These are phyloP conservation scores for Myochromella boudieri DNA, from an alignment of 768 basidiomycete species.

Conservation along the genomic window DNA sequence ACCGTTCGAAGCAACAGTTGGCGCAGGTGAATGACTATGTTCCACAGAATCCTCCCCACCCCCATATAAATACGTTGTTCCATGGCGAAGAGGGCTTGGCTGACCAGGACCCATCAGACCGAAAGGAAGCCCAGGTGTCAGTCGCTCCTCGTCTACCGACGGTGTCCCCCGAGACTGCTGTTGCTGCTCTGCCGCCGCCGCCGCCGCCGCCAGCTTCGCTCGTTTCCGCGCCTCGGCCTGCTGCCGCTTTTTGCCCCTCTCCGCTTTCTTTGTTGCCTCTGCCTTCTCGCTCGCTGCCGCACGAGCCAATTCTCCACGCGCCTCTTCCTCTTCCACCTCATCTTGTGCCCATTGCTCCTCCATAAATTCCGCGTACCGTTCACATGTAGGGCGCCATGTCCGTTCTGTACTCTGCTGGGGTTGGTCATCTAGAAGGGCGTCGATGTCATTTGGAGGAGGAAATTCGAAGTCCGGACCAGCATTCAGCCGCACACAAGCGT, in stretches of 20 bases:
- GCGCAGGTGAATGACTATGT: constrained; percentile 48
- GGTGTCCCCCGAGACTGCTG: constrained; percentile 16
- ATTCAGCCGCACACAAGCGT: constrained; percentile 81
- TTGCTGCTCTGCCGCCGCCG: constrained; percentile 17
- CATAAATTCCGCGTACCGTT: constrained; percentile 86
- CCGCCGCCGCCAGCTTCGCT: constrained; percentile 37
- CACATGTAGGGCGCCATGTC: constrained; percentile 78
- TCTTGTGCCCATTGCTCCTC: constrained; percentile 80
- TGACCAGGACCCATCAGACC: constrained; percentile 18
- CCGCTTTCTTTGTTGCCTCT: constrained; percentile 50
- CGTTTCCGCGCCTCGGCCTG: constrained; percentile 54
- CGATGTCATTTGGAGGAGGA: constrained; percentile 79
- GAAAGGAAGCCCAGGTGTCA: constrained; percentile 8
- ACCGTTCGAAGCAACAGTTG: constrained; percentile 48
- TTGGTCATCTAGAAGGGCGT: constrained; percentile 49
- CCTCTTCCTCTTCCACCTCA: constrained; percentile 72
- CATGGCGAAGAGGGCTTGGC: constrained; percentile 44
- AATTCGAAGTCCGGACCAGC: constrained; percentile 86
- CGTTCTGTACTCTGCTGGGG: constrained; percentile 29
- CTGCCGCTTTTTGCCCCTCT: constrained; percentile 47
- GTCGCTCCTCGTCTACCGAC: constrained; percentile 22
- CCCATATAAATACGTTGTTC: constrained; percentile 38
- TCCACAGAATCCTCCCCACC: constrained; percentile 29
- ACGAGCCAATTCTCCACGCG: constrained; percentile 42
- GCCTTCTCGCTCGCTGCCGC: constrained; percentile 37